These are phyloP conservation scores for Jimgerdemannia lactiflua DNA, from an alignment of 192 early-diverging fungal species.

Conservation along the genomic window DNA sequence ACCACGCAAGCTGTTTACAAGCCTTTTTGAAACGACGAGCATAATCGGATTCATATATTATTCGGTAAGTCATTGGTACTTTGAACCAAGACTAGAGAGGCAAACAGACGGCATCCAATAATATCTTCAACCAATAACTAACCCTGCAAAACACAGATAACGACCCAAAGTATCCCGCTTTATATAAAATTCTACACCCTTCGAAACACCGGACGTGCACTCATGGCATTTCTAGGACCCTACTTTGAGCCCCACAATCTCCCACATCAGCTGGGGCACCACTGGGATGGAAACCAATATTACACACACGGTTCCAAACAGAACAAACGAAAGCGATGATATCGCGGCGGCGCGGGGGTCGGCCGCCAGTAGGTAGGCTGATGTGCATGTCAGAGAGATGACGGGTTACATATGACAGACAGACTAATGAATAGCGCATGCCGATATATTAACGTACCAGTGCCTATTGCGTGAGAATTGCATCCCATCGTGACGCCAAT, in stretches of 20 bases:
- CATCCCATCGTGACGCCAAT: constrained; percentile 23
- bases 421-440: neutral
- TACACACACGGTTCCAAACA: constrained; percentile 16
- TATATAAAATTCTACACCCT: too few species aligned
- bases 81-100: too few species aligned
- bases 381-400: neutral
- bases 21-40: too few species aligned
- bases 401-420: neutral
- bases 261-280: neutral
- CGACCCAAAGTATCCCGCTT: too few species aligned
- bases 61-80: too few species aligned
- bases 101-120: too few species aligned
- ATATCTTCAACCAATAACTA: too few species aligned
- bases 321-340: constrained; percentile 14
- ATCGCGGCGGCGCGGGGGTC: constrained; percentile 9
- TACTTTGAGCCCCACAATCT: constrained; percentile 4
- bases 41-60: too few species aligned
- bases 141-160: too few species aligned
- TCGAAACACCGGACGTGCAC: too few species aligned
- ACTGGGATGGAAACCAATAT: constrained; percentile 9
- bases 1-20: too few species aligned
- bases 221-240: too few species aligned
- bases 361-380: neutral
- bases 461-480: constrained; percentile 21
- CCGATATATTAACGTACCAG: constrained; percentile 7